These are phyloP conservation scores for Trichoderma hamatum DNA, from an alignment of 2,329 filamentous ascomycete species.

Conservation along the genomic window DNA sequence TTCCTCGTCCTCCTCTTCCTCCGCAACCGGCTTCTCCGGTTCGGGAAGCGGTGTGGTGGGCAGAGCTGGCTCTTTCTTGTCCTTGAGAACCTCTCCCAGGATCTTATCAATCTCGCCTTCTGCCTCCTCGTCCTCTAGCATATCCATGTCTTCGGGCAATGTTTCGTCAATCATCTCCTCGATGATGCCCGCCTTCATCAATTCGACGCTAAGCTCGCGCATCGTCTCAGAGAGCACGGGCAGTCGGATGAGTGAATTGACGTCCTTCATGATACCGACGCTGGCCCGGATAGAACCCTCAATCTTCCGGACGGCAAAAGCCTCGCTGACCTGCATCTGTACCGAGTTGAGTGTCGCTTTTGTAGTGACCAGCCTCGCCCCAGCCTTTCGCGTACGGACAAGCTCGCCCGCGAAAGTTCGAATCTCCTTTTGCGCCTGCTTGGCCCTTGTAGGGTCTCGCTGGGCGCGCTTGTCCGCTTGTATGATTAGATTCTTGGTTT, in stretches of 20 bases:
- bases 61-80: conserved; percentile 65
- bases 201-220: conserved; percentile 81
- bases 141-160: conserved; percentile 73
- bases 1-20: conserved; percentile 61
- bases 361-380: conserved; percentile 74
- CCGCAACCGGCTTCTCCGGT: conserved; percentile 55
- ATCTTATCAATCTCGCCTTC: conserved; percentile 89
- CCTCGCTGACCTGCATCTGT: conserved; percentile 96
- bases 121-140: conserved; percentile 74
- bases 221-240: conserved; percentile 88
- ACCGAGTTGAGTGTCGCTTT: conserved; percentile 92
- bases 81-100: conserved; percentile 85
- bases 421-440: conserved; percentile 79
- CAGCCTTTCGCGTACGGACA: conserved; percentile 77
- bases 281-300: conserved; percentile 86
- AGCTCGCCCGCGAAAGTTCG: conserved; percentile 89
- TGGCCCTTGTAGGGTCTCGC: conserved; percentile 74
- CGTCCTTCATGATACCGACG: conserved; percentile 95
- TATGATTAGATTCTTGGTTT: conserved; percentile 83
- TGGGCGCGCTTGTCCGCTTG: conserved; percentile 80
- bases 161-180: conserved; percentile 95
- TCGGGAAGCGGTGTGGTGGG: conserved; percentile 59
- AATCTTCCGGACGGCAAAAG: conserved; percentile 93
- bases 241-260: conserved; percentile 81
- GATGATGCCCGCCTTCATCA: conserved; percentile 94